Conservation (phyloP, 1,139 yeast genomes). For the Candida dubliniensis region DNA sequence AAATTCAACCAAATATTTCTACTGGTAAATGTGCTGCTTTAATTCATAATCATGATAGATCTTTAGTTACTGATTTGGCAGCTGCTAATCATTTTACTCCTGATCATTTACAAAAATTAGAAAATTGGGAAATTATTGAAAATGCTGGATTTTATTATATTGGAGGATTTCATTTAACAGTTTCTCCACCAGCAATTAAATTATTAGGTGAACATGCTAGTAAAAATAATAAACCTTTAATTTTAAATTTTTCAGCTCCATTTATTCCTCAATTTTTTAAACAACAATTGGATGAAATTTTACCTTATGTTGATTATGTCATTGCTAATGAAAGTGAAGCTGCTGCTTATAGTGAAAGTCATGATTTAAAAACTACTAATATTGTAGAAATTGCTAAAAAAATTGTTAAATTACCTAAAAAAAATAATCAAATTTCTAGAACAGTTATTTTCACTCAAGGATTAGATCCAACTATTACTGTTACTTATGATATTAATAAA, state of each 20-base stretch:
- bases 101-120: conserved; percentile 81
- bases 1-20: conserved; percentile 69
- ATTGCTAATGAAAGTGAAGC: conserved; percentile 98
- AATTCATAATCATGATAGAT: conserved; percentile 84
- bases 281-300: conserved; percentile 75
- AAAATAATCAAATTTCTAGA: conserved; percentile 68
- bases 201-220: conserved; percentile 92
- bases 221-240: conserved; percentile 76
- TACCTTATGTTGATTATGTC: conserved; percentile 88
- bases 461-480: conserved; percentile 81
- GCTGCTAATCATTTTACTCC: conserved; percentile 98
- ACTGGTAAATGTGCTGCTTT: conserved; percentile 99
- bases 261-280: conserved; percentile 95
- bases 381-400: conserved; percentile 77
- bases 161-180: conserved; percentile 98
- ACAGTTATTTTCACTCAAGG: conserved; percentile 93
- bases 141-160: conserved; percentile 81
- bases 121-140: conserved; percentile 87
- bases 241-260: conserved; percentile 92
- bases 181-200: conserved; percentile 90
- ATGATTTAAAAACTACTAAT: conserved; percentile 56
- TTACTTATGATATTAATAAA: conserved; percentile 49
- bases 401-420: conserved; percentile 79
- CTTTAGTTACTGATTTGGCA: conserved; percentile 91
- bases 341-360: conserved; percentile 88